Evolutionary conservation across 1,139 yeast species (phyloP).

Genomic region (Yamadazyma trypodendri): DNA sequence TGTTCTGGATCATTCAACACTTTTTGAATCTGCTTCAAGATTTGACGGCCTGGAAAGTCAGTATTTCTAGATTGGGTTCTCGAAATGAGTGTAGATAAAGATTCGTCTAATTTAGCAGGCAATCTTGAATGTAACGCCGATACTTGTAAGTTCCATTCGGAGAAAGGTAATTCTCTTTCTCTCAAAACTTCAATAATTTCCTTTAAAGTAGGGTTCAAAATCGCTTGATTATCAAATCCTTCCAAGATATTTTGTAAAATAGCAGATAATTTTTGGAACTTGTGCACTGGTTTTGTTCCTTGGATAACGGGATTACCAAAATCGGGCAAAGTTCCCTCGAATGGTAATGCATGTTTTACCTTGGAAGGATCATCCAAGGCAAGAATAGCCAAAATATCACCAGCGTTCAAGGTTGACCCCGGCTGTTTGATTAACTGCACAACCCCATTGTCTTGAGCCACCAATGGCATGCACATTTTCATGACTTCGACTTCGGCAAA

Average conservation of each 20-base stretch:
- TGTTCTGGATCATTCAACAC: constrained; percentile 48
- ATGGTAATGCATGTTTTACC: constrained; percentile 95
- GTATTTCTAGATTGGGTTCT: constrained; percentile 67
- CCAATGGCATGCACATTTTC: constrained; percentile 96
- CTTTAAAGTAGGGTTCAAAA: constrained; percentile 79
- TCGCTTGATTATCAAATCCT: constrained; percentile 95
- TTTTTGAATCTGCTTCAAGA: constrained; percentile 61
- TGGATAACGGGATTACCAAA: constrained; percentile 77
- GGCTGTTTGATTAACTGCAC: constrained; percentile 95
- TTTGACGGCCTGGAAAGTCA: constrained; percentile 91
- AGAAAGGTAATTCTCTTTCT: constrained; percentile 81
- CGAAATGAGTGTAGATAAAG: constrained; percentile 63
- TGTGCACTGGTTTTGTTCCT: constrained; percentile 84
- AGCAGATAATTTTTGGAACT: constrained; percentile 56
- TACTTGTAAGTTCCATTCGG: constrained; percentile 84
- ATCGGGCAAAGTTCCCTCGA: constrained; percentile 89
- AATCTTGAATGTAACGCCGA: constrained; percentile 92
- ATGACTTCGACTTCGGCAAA: constrained; percentile 98
- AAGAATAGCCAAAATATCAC: constrained; percentile 92
- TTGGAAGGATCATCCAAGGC: constrained; percentile 95
- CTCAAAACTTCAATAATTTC: constrained; percentile 70
- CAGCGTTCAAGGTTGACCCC: constrained; percentile 95
- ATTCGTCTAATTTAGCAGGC: constrained; percentile 72
- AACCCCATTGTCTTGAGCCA: constrained; percentile 90
- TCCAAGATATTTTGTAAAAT: constrained; percentile 75